Base-by-base conservation (phyloP, 108 stramenopile species). In the Aurantiochytrium sp. region DNA sequence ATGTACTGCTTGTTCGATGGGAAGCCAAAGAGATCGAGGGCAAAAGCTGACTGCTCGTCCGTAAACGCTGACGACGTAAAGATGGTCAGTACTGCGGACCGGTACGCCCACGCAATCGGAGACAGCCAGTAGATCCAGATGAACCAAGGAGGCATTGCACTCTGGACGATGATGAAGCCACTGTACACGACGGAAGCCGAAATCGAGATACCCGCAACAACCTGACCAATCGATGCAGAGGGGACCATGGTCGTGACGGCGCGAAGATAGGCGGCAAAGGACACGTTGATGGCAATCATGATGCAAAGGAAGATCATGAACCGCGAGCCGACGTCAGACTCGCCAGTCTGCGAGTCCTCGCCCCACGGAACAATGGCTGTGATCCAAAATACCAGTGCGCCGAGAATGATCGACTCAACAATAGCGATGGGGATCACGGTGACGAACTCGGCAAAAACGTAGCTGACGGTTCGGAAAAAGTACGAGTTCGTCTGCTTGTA, bases 331-430 rank as follows among this genome's bases (percentile, higher is more conserved):
- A 53, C 51, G 4, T 83, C 76, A 23, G 49, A 53, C 49, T 83
- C 49, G 51, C 51, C 51, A 2, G 76, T 83, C 25, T 43, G 49
- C 42, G 64, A 8, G 25, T 69, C 42, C 6, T 69, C 64, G 64
- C 42, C 55, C 55, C 55, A 69, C 14, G 64, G 64, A 10, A 83
- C 76, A 3, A 83, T 47, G n/a, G 45, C 49, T 16, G 76, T n/a
- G 25, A 53, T 47, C 49, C 45, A 83, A 53, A 83, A 83, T 1
- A 83, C 51, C 0, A 83, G 71, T 87, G 60, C 21, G 60, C 94
- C 95, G 59, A 94, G 94, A 29, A 93, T 14, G 0, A 94, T 58
- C 4, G 90, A 87, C 71, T 95, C 95, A 23, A 93, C 90, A 44
- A 96, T 1, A 16, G 83, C 44, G 45, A 57, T 3, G 1, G 83